A percentile compares a stretch with the other conserved stretches of the same genome.
phyloP scores from a whole-genome alignment of 75 land plant species.

The Selaginella moellendorffii region DNA sequence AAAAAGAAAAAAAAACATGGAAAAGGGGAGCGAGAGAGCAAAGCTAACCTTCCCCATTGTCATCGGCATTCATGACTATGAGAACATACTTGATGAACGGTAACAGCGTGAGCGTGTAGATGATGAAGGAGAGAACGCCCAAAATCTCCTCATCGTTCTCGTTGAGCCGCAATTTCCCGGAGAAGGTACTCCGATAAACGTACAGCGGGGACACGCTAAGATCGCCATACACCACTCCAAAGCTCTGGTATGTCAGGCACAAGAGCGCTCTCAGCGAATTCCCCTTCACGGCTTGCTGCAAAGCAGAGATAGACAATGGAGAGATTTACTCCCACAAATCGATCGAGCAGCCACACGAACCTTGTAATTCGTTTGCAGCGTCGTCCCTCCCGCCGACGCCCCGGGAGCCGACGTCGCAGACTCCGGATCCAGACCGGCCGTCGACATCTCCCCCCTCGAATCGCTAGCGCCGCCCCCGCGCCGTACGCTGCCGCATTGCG shows the following conservation, averaged over 20 bases:
- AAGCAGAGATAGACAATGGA: neutral
- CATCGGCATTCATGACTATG: slow-evolving; percentile 57
- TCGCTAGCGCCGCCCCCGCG: too few species aligned
- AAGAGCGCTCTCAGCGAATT: slow-evolving; percentile 40
- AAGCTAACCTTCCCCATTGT: slow-evolving; percentile 61
- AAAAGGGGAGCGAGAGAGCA: neutral
- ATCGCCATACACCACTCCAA: slow-evolving; percentile 85
- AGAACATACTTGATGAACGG: slow-evolving; percentile 56
- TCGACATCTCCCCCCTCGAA: too few species aligned
- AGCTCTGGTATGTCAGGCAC: slow-evolving; percentile 63
- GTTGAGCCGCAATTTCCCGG: neutral
- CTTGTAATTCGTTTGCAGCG: neutral
- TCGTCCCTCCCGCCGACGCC: too few species aligned
- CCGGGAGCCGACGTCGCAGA: too few species aligned
- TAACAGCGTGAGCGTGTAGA: slow-evolving; percentile 60
- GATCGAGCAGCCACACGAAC: neutral
- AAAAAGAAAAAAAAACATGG: slow-evolving; percentile 1
- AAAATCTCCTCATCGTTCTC: slow-evolving; percentile 43
- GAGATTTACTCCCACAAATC: neutral
- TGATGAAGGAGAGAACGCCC: slow-evolving; percentile 57
- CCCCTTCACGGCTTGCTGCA: neutral
- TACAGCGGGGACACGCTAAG: slow-evolving; percentile 72
- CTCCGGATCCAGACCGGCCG: too few species aligned
- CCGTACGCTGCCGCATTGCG: too few species aligned
- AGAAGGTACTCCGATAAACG: slow-evolving; percentile 61